Base-by-base conservation (phyloP, 2,329 filamentous ascomycete genomes). In the Phaeoacremonium minimum region DNA sequence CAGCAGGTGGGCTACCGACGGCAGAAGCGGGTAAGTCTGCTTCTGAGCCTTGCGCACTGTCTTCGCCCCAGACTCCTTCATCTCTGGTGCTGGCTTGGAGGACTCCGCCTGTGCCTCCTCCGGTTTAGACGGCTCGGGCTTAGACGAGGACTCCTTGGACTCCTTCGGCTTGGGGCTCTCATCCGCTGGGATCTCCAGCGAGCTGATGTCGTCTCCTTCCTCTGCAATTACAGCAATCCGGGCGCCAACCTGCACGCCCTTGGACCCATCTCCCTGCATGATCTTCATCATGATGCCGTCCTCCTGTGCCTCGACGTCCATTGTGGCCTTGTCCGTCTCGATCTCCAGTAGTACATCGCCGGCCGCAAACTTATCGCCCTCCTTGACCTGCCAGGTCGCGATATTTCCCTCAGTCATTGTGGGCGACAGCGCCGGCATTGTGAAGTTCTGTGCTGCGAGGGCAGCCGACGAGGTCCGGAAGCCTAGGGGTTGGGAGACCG, bases 381-480 rank as follows among this genome's bases (percentile, higher is more conserved):
- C 88, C 63, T 91, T 91, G 53, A 94, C 75, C 61, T 81, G 85
- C 88, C 88, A 95, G 43, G 65, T 77, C 32, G 85, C 77, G 54
- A 95, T 94, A 63, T 88, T 93, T 43, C 88, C 88, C 64, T 95
- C 88, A 44, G 87, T 95, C 88, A 95, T 95, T 39, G 88, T 95
- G 38, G 88, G 88, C 44, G 87, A 94, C 45, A 95, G 75, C 28
- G 88, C 88, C 17, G 88, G 88, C 89, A 95, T 95, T 37, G 81
- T 85, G 66, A 94, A 89, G 64, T 90, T 93, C 46, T 89, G 83
- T 16, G 87, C 88, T 33, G 84, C 87, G 50, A 83, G 72, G 51
- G 69, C 71, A 49, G 73, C 66, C 40, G 79, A 64, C 37, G 77
- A 78, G 29, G 80, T 77, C 47, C 75, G 71, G 59, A 86, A 80